phyloP scores from a whole-genome alignment of 2,329 filamentous ascomycete genomes.

The Xylaria sp. region DNA sequence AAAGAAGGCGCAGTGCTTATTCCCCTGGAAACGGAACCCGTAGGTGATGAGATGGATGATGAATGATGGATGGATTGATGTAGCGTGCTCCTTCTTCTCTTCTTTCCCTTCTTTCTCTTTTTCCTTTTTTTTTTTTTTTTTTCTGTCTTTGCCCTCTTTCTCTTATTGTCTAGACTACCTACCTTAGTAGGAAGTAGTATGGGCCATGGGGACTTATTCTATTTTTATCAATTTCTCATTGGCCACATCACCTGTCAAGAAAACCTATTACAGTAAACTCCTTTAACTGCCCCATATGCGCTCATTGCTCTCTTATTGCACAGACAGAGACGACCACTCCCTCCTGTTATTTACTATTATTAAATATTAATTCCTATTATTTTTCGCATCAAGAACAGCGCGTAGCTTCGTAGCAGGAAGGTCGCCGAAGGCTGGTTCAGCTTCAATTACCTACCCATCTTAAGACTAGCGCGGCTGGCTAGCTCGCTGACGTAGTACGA shows the following conservation, averaged over 20 bases:
- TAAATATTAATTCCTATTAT: no score
- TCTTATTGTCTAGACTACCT: conserved; percentile 1
- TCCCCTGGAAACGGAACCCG: conserved; percentile 3
- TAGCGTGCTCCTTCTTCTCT: background rate
- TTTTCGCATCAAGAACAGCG: no score
- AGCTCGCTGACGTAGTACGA: no score
- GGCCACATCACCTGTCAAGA: background rate
- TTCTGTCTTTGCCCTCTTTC: conserved; percentile 2
- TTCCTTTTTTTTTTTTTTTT: background rate
- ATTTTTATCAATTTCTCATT: background rate
- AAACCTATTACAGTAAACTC: background rate
- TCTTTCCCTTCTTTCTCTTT: background rate
- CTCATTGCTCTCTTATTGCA: background rate
- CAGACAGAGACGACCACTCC: no score
- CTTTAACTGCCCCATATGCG: background rate
- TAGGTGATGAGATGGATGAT: no score
- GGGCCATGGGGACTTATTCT: background rate
- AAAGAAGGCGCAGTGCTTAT: background rate
- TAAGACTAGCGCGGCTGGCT: no score
- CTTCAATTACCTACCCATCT: no score
- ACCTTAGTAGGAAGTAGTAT: no score
- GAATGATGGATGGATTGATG: no score
- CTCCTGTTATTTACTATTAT: no score
- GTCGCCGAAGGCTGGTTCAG: no score
- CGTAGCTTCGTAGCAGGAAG: no score